phyloP scores from a whole-genome alignment of 176 grass and related monocot genomes.

The Miscanthus lutarioriparius region DNA sequence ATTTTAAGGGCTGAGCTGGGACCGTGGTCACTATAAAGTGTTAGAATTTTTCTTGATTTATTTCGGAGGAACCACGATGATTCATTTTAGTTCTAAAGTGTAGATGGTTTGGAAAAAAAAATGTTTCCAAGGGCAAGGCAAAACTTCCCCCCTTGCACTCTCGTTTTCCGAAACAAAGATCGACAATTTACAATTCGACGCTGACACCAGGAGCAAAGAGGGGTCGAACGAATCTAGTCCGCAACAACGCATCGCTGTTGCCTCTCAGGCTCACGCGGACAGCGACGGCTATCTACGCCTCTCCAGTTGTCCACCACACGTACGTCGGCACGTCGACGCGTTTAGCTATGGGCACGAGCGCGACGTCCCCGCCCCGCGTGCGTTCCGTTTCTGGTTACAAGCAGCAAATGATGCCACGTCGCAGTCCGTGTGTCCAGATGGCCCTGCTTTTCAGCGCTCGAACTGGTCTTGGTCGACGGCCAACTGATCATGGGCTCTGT shows the following conservation, averaged over 20 bases:
- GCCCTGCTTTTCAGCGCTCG: background rate
- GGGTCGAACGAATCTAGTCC: no score
- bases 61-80: no score
- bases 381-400: background rate
- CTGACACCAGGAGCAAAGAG: background rate
- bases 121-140: no score
- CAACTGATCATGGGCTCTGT: no score
- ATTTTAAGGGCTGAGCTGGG: no score
- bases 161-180: no score
- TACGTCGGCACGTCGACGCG: slow-evolving; percentile 10
- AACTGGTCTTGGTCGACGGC: background rate
- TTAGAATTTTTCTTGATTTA: no score
- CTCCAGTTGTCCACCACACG: background rate
- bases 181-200: background rate
- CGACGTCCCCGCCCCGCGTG: background rate
- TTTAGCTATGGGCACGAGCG: background rate
- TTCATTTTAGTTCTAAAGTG: no score
- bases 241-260: background rate
- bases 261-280: background rate
- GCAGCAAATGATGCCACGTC: background rate
- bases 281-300: background rate
- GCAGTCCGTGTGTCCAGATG: background rate
- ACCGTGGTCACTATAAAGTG: no score
- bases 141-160: no score
- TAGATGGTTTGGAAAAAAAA: no score